phyloP scores from a whole-genome alignment of 371 early-diverging fungal species.

The Mycotypha africana region DNA sequence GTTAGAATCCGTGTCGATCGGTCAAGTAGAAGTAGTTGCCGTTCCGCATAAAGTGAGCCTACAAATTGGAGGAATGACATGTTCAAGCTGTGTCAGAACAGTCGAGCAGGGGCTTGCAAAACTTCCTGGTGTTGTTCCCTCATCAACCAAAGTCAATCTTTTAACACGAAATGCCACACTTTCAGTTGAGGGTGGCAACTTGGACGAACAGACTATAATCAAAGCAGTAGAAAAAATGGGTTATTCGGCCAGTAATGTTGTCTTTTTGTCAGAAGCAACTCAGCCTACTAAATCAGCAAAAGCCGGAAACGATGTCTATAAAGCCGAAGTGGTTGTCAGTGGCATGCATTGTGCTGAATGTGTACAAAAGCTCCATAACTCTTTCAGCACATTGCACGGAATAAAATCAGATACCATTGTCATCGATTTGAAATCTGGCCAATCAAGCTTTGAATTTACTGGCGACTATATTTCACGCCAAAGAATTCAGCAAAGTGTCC shows the following conservation, averaged over 20 bases:
- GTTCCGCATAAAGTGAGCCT: slow-evolving; percentile 38
- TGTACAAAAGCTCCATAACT: slow-evolving; percentile 49
- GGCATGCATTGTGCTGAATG: slow-evolving; percentile 74
- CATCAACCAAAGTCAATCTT: slow-evolving; percentile 65
- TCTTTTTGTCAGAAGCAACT: slow-evolving; percentile 11
- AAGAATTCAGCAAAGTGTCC: slow-evolving; percentile 33
- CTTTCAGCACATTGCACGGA: slow-evolving; percentile 30
- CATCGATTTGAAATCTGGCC: slow-evolving; percentile 42
- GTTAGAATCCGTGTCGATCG: slow-evolving; percentile 23
- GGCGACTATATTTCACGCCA: slow-evolving; percentile 28
- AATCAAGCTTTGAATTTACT: slow-evolving; percentile 34
- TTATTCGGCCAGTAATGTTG: slow-evolving; percentile 46
- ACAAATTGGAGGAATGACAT: slow-evolving; percentile 91
- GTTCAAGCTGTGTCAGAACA: slow-evolving; percentile 71
- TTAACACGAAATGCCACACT: slow-evolving; percentile 60
- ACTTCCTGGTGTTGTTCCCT: slow-evolving; percentile 61
- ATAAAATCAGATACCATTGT: slow-evolving; percentile 29
- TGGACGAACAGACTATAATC: slow-evolving; percentile 29
- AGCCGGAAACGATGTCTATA: slow-evolving; percentile 1
- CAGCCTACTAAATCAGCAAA: too few relatives aligned
- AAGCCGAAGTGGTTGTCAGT: slow-evolving; percentile 34
- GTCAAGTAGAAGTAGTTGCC: slow-evolving; percentile 12
- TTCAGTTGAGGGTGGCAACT: slow-evolving; percentile 22
- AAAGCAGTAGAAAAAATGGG: slow-evolving; percentile 55
- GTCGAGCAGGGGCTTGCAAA: slow-evolving; percentile 67